These are phyloP conservation scores for Lactarius pseudohatsudake DNA, from an alignment of 768 basidiomycete genomes.

Conservation along the genomic window DNA sequence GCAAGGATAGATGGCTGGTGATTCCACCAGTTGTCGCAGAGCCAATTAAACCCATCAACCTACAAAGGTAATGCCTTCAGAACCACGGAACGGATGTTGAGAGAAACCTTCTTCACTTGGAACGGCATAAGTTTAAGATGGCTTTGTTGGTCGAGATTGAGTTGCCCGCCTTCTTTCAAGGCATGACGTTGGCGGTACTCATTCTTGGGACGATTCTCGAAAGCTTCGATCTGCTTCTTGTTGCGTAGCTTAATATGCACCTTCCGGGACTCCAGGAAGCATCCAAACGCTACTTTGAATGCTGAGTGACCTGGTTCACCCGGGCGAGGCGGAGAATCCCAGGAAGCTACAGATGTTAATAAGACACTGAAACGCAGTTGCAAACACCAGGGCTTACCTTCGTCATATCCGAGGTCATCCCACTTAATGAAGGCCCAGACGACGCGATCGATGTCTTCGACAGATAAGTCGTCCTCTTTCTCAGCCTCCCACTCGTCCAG, in stretches of 20 bases:
- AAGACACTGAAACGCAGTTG: conserved; percentile 12
- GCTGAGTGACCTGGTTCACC: conserved; percentile 58
- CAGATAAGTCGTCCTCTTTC: conserved; percentile 42
- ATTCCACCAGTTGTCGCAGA: conserved; percentile 87
- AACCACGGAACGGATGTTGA: conserved; percentile 5
- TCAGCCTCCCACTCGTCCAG: conserved; percentile 61
- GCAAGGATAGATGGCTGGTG: conserved; percentile 85
- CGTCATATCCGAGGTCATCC: conserved; percentile 90
- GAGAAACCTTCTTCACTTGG: conserved; percentile 52
- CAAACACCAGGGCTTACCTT: conserved; percentile 54
- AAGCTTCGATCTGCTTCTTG: conserved; percentile 41
- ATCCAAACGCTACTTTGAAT: conserved; percentile 65
- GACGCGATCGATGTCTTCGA: conserved; percentile 57
- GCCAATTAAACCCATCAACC: conserved; percentile 83
- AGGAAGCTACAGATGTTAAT: conserved; percentile 58
- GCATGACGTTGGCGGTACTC: conserved; percentile 48
- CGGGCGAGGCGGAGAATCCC: conserved; percentile 81
- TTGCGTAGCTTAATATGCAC: conserved; percentile 58
- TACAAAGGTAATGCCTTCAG: conserved; percentile 32
- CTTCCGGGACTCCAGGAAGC: conserved; percentile 60
- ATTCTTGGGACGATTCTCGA: conserved; percentile 56
- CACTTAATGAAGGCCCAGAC: conserved; percentile 91
- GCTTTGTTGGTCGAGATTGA: conserved; percentile 64
- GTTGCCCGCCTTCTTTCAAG: conserved; percentile 45
- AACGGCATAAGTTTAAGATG: conserved; percentile 80